Conservation (phyloP, 2,329 filamentous ascomycete species). For the Chaetomium sp. region DNA sequence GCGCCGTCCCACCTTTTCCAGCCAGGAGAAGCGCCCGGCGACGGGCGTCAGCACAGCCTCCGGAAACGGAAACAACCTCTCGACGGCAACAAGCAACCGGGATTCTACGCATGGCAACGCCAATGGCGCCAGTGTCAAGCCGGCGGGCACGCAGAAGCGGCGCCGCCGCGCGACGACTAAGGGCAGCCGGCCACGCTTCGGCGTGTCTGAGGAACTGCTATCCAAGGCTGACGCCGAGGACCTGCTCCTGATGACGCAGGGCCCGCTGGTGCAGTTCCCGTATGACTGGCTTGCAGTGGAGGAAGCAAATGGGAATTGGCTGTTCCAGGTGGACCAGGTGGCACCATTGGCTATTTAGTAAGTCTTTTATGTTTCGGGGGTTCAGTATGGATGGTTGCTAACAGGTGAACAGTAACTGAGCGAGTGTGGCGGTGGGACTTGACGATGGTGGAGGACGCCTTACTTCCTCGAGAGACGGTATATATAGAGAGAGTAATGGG, state of each 20-base stretch:
- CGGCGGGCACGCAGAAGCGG: conserved; percentile 56
- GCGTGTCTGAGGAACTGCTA: conserved; percentile 73
- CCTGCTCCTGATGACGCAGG: conserved; percentile 79
- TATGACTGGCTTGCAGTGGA: conserved; percentile 95
- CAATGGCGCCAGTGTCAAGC: conserved; percentile 35
- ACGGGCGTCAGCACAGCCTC: conserved; percentile 25
- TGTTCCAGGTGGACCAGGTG: conserved; percentile 94
- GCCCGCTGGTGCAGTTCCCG: conserved; percentile 86
- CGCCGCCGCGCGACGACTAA: conserved; percentile 71
- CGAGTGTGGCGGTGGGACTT: not conserved
- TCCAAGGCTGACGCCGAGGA: conserved; percentile 76
- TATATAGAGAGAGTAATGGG: not conserved
- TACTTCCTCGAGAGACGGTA: not conserved
- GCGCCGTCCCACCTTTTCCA: conserved; percentile 60
- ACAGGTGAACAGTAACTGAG: conserved; percentile 24
- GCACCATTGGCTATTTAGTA: conserved; percentile 97
- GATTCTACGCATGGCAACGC: conserved; percentile 36
- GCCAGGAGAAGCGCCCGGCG: conserved; percentile 50
- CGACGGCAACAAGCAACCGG: conserved; percentile 14
- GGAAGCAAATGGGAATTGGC: conserved; percentile 92
- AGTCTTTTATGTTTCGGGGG: conserved; percentile 45
- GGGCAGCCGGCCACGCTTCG: conserved; percentile 65
- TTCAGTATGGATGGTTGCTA: not conserved
- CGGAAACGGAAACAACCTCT: conserved; percentile 32
- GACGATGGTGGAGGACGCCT: not conserved